phyloP scores from a whole-genome alignment of 441 rosid species.

The Euphorbia schlechtendalii region DNA sequence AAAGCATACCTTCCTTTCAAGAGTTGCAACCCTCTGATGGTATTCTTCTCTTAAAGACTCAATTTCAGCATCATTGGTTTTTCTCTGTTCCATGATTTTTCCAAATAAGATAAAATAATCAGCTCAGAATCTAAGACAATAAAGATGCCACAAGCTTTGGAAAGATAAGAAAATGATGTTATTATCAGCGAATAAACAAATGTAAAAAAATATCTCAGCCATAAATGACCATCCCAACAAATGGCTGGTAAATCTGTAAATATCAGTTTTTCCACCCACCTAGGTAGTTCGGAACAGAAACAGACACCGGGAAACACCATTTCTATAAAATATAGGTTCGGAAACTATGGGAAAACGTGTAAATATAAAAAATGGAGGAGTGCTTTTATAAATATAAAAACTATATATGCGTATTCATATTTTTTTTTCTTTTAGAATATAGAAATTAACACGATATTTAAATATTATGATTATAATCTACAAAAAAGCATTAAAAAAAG shows the following conservation, averaged over 20 bases:
- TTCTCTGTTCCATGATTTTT: slow-evolving; percentile 57
- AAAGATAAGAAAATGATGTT: neutral
- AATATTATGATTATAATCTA: too few species aligned
- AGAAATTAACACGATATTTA: too few species aligned
- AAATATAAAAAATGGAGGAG: too few species aligned
- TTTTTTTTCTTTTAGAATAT: too few species aligned
- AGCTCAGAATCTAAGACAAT: neutral
- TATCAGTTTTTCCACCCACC: too few species aligned
- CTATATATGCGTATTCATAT: too few species aligned
- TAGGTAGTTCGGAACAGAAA: too few species aligned
- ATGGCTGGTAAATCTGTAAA: neutral
- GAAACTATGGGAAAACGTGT: too few species aligned
- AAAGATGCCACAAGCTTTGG: neutral
- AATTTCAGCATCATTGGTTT: slow-evolving; percentile 82
- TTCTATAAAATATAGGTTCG: too few species aligned
- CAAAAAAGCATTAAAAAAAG: too few species aligned
- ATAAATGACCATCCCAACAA: neutral
- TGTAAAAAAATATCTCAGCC: neutral
- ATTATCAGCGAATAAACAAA: neutral
- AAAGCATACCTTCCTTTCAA: slow-evolving; percentile 77
- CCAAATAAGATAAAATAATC: slow-evolving; percentile 18
- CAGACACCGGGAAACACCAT: too few species aligned
- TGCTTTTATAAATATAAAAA: too few species aligned
- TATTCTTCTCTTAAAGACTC: slow-evolving; percentile 97
- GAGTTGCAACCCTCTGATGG: slow-evolving; percentile 91